Evolutionary conservation across 2,329 filamentous ascomycete genomes (phyloP), one percentile per base, ranked within the genome.

Genomic region (Aspergillus japonicus): DNA sequence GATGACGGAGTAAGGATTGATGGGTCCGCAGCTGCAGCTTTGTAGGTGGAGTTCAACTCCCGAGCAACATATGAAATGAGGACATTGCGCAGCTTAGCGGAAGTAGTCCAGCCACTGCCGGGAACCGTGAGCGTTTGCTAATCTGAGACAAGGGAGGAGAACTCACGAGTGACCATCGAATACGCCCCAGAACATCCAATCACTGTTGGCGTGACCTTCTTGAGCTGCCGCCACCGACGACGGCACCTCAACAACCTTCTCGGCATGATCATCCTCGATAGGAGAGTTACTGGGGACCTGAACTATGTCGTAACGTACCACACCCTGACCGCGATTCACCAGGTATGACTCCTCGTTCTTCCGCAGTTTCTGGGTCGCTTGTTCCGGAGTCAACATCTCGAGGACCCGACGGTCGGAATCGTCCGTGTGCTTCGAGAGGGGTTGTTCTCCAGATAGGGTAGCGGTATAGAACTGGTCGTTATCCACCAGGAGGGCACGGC

Each of bases 181-280:
- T 19, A 99, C 93, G 59, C 93, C 95, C 95, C 96, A 99, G 76
- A 99, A 99, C 92, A 98, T 98, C 95, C 95, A 99, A 77, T 99
- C 96, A 62, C 85, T 91, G 60, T 82, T 87, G 19, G 82, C 65
- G 16, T 83, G 82, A 42, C 83, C 77, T 72, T 84, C 78, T 69
- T 84, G 80, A 7, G 81, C 80, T 16, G 82, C 81, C 26, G 83
- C 81, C 44, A 84, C 80, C 53, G 80, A 82, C 56, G 84, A 83
- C 4, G 91, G 89, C 8, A 97, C 87, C 76, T 98, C 91, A 50
- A 99, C 92, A 70, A 98, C 97, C 83, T 96, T 96, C 80, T 99
- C 95, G 55, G 93, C 91, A 73, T 99, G 95, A 72, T 99, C 96
- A 71, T 99, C 95, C 79, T 99, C 95, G 60, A 99, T 99, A 0